Evolutionary conservation across 139 green algal genomes (phyloP).

Genomic region (Chlamydomonas applanata): DNA sequence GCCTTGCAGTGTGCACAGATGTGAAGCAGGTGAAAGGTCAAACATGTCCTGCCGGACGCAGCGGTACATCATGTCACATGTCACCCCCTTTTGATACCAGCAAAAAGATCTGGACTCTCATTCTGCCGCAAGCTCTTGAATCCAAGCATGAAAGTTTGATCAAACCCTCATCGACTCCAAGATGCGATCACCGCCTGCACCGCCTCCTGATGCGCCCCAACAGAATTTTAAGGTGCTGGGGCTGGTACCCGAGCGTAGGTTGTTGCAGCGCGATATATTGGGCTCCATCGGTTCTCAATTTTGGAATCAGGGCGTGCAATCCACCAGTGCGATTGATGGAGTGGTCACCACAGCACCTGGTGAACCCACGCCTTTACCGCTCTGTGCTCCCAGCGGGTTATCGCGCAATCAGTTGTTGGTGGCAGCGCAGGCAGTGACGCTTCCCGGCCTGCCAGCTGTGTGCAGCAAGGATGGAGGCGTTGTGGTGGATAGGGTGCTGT

Average conservation of each 20-base stretch:
- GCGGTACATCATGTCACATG: too few relatives aligned
- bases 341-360: slow-evolving; percentile 37
- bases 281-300: slow-evolving; percentile 62
- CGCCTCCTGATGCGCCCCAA: too few relatives aligned
- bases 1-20: too few relatives aligned
- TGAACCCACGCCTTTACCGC: slow-evolving; percentile 58
- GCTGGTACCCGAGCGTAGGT: slow-evolving; percentile 59
- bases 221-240: not conserved
- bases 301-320: slow-evolving; percentile 53
- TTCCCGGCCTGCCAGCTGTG: slow-evolving; percentile 59
- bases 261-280: slow-evolving; percentile 41
- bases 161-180: too few relatives aligned
- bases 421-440: slow-evolving; percentile 54
- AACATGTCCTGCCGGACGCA: too few relatives aligned
- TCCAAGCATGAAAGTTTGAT: too few relatives aligned
- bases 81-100: too few relatives aligned
- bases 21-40: too few relatives aligned
- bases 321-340: slow-evolving; percentile 44
- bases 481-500: slow-evolving; percentile 61
- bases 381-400: slow-evolving; percentile 52
- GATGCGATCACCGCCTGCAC: too few relatives aligned
- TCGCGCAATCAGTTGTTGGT: slow-evolving; percentile 67
- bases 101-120: too few relatives aligned
- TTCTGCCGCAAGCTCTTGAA: too few relatives aligned
- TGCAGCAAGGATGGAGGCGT: slow-evolving; percentile 50